Percentiles rank a stretch among this genome's conserved stretches.
These are phyloP conservation scores for Filobasidium wieringae DNA, from an alignment of 768 basidiomycete species.

Conservation along the genomic window DNA sequence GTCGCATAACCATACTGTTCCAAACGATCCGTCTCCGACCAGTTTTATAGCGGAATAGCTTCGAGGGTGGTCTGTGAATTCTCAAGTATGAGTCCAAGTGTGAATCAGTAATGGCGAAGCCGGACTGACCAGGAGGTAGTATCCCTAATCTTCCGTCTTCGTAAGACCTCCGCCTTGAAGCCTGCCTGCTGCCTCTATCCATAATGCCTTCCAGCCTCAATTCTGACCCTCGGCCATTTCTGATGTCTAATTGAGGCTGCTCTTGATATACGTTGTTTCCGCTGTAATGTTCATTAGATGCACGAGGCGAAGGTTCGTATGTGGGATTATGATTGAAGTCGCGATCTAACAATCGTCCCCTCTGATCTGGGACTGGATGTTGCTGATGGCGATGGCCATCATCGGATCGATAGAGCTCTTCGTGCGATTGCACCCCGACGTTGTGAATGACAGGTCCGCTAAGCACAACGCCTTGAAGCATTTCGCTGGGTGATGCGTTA, in stretches of 20 bases:
- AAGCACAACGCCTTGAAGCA: background rate
- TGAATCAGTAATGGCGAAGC: background rate
- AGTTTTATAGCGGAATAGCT: slow-evolving; percentile 92
- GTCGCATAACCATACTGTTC: slow-evolving; percentile 96
- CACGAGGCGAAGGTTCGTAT: too few relatives aligned
- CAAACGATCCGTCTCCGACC: slow-evolving; percentile 95
- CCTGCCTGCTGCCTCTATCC: background rate
- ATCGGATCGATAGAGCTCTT: too few relatives aligned
- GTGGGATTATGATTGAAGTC: too few relatives aligned
- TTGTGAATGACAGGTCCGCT: background rate
- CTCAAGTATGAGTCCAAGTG: background rate
- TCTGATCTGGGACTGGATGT: too few relatives aligned
- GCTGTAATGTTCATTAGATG: too few relatives aligned
- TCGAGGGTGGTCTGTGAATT: slow-evolving; percentile 57
- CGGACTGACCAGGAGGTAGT: slow-evolving; percentile 12
- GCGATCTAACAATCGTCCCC: too few relatives aligned
- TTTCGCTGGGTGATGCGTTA: background rate
- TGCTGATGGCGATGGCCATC: too few relatives aligned
- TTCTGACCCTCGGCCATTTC: too few relatives aligned
- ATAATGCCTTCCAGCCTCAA: background rate
- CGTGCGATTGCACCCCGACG: too few relatives aligned
- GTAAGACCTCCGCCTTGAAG: background rate
- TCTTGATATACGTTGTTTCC: too few relatives aligned
- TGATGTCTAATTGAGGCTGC: too few relatives aligned
- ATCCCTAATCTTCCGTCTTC: slow-evolving; percentile 11